Evolutionary conservation across 805 yeast genomes (phyloP), one percentile per base, ranked within the genome.

Genomic region (Phaffomyces thermotolerans): DNA sequence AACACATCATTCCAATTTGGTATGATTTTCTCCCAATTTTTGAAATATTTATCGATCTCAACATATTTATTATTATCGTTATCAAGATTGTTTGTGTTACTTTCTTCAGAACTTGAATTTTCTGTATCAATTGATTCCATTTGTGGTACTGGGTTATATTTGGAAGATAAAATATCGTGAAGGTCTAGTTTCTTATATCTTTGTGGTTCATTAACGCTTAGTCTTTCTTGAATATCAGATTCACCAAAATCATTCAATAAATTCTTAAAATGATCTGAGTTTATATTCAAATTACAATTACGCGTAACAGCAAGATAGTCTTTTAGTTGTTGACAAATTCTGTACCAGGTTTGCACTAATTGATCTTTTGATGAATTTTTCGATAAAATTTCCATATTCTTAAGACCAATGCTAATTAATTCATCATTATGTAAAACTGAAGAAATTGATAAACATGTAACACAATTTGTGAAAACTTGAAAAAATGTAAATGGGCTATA

Each of bases 401-500:
- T 57, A 5, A 51, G 43, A 0, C 60, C 63, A 36, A 65, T 40
- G 17, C 37, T 27, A 25, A 49, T 45, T 45, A 61, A 55, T 32
- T 54, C 50, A 10, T 42, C 40, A 39, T 56, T 54, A 23, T 45
- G 37, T 2, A 68, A 64, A 44, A 63, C 60, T 0, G 62, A 55
- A 20, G 60, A 46, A 27, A 65, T 52, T 30, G 62, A 64, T 29
- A 64, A 52, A 24, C 64, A 52, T 1, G 69, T 65, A 18, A 63
- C 65, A 4, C 67, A 64, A 25, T 58, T 52, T 2, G 71, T 64
- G 50, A 64, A 66, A 7, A 64, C 55, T 46, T 66, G 63, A 43
- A 66, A 64, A 8, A 67, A 66, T 4, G 69, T 64, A 43, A 65
- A 66, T 6, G 70, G 70, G 1, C 69, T 67, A 24, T 62, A 52